Base-by-base conservation (phyloP, 257 asterid species). In the Nicotiana undulata region DNA sequence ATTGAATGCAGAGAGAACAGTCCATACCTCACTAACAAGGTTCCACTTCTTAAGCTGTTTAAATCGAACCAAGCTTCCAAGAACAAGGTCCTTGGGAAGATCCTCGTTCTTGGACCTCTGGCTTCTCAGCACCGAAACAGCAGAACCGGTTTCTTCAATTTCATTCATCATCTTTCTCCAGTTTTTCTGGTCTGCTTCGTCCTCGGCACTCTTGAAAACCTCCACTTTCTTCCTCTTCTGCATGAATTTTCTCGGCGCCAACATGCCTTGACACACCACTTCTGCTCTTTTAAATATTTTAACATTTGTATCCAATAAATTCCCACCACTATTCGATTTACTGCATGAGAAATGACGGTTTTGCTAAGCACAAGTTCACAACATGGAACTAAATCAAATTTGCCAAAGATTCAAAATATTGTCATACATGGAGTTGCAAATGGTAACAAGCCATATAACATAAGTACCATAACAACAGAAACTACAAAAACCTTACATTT, bases 31-130 rank as follows among this genome's bases (percentile, higher is more conserved):
- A 82, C 95, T 61, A 79, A 96, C 98, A 83, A 94, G 93, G 87
- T 90, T 88, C 99, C 99, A 94, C 83, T 92, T 96, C 93, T 90
- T 94, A 85, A 94, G 97, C 90, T 96, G 99, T 88, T 96, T 96
- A 82, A 96, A 96, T 85, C 98, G 89, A 83, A 91, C 85, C 51
- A 94, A 90, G 32, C 98, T 96, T 76, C 99, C 99, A 15, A 96
- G 91, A 76, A 96, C 88, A 76, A 93, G 82, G 85, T 90, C 90
- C 86, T 94, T 96, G 1, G 98, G 97, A 83, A 94, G 87, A 56
- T 91, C 68, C 86, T 90, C 85, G 61, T 86, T 88, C 92, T 94
- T 92, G 75, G 76, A 83, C 86, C 91, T 91, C 81, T 89, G 85
- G 87, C 89, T 90, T 82, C 86, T 89, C 83, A 96, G 96, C 40